Evolutionary conservation across 805 yeast genomes (phyloP).

Genomic region (Nakazawaea laoshanensis): DNA sequence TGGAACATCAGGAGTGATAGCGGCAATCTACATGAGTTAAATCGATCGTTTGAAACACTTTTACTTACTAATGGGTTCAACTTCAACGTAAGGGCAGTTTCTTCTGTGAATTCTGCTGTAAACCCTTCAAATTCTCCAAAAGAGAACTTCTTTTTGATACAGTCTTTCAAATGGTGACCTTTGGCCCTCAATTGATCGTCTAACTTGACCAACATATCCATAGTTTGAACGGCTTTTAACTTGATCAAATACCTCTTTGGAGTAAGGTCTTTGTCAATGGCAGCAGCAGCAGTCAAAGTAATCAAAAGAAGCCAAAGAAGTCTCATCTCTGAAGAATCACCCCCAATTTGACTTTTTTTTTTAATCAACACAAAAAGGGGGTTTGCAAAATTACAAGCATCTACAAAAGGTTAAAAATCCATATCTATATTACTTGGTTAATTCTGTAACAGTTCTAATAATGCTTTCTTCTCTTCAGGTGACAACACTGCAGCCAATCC

Average conservation of each 20-base stretch:
- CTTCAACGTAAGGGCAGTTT: constrained; percentile 36
- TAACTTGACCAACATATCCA: constrained; percentile 8
- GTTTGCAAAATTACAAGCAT: background rate
- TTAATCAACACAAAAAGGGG: too few species aligned
- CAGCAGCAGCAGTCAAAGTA: background rate
- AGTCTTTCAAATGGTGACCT: constrained; percentile 32
- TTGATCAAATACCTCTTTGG: constrained; percentile 8
- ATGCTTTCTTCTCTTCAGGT: constrained; percentile 40
- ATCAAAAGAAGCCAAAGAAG: background rate
- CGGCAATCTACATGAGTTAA: constrained; percentile 33
- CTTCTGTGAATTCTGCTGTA: constrained; percentile 49
- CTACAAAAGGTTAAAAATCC: background rate
- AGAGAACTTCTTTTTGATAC: constrained; percentile 44
- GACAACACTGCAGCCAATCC: constrained; percentile 49
- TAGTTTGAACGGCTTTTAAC: constrained; percentile 6
- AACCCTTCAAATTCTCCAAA: constrained; percentile 71
- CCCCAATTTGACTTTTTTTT: background rate
- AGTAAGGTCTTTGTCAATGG: background rate
- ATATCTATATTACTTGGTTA: constrained; percentile 13
- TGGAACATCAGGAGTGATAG: constrained; percentile 57
- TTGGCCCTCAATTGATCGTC: constrained; percentile 14
- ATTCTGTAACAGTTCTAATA: constrained; percentile 19
- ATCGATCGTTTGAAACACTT: background rate
- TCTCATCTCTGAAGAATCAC: background rate
- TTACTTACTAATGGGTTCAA: constrained; percentile 40